phyloP scores from a whole-genome alignment of 768 basidiomycete genomes.

The Clathrus columnatus region DNA sequence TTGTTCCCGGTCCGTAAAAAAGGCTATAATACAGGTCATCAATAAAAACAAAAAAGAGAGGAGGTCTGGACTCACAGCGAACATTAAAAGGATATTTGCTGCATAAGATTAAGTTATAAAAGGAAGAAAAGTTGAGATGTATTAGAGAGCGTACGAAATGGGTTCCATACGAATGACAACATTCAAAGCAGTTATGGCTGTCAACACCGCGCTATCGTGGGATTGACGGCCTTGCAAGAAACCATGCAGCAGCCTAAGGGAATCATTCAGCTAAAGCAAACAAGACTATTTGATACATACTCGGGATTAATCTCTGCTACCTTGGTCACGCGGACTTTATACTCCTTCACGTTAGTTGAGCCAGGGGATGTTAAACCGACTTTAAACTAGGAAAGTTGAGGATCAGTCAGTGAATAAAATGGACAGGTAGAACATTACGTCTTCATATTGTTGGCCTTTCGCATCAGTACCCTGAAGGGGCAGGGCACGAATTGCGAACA shows the following conservation, averaged over 20 bases:
- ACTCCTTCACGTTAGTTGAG: constrained; percentile 30
- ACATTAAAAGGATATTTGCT: constrained; percentile 59
- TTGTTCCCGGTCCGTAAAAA: constrained; percentile 53
- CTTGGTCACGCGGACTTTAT: constrained; percentile 52
- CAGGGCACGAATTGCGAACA: constrained; percentile 53
- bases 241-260: constrained; percentile 46
- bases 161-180: constrained; percentile 73
- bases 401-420: not conserved
- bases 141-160: constrained; percentile 26
- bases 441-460: constrained; percentile 28
- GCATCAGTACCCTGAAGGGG: constrained; percentile 42
- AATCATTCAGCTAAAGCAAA: not conserved
- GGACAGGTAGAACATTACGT: constrained; percentile 29
- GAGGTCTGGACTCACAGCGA: constrained; percentile 27
- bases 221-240: constrained; percentile 60
- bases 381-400: constrained; percentile 50
- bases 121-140: not conserved
- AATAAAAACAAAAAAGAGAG: not conserved
- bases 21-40: constrained; percentile 26
- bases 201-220: constrained; percentile 58
- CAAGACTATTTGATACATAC: constrained; percentile 21
- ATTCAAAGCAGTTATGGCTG: constrained; percentile 63
- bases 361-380: constrained; percentile 21
- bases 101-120: not conserved
- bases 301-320: constrained; percentile 54